Evolutionary conservation across 805 yeast species (phyloP), one percentile per base, ranked within the genome.

Genomic region (Debaryomyces castellii): DNA sequence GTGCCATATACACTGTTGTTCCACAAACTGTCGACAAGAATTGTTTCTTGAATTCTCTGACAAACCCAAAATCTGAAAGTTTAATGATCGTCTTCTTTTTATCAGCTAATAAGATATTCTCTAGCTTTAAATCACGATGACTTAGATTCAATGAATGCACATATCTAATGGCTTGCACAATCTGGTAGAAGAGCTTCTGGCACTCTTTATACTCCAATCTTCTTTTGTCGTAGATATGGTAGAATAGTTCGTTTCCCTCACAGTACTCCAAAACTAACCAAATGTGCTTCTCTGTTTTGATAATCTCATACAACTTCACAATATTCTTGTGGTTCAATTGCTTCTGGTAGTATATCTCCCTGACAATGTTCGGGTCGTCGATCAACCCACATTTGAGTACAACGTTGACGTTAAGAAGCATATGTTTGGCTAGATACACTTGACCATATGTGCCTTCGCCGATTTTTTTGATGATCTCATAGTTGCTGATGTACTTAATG

Each of bases 381-480:
- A 83, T 81, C 11, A 74, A 69, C 7, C 96, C 92, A 35, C 89
- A 86, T 57, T 92, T 92, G 50, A 94, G 66, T 14, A 94, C 98
- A 2, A 92, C 81, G 48, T 64, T 83, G n/a, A 81, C 73, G 44
- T 82, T 82, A 9, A 96, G 78, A 39, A 90, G 72, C 42, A 77
- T 76, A 58, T 92, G 98, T 30, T 73, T 73, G 1, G 97, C 98
- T 24, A 92, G 68, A 61, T 85, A 94, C 1, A 90, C 96, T 58
- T 87, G 87, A 7, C 98, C 97, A 74, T 90, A 92, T 2, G 96
- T 78, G 8, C 97, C 97, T 55, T 88, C 90, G 1, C 97, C 98
- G 18, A 92, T 85, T 52, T 84, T 87, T 47, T 82, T 73, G 5
- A 81, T 57, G 6, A 94, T 80, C 42, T 76, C 71, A 59, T 92